phyloP scores from a whole-genome alignment of 352 stramenopile genomes.

The Phytophthora agathidicida region DNA sequence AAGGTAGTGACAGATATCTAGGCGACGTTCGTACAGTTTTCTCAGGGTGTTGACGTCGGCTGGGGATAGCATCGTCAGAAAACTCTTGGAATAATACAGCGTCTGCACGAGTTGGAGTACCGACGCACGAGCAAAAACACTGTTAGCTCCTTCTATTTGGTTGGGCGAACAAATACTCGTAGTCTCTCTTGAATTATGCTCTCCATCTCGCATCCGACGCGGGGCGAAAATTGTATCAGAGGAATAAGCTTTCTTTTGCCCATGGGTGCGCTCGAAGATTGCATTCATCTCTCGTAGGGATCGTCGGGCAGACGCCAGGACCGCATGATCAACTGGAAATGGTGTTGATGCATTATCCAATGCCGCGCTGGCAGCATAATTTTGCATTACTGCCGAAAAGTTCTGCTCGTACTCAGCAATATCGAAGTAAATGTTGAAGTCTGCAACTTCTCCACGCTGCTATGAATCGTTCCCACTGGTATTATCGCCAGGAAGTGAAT shows the following conservation, averaged over 20 bases:
- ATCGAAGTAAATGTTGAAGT: slow-evolving; percentile 50
- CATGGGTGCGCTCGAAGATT: slow-evolving; percentile 21
- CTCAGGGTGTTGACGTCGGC: slow-evolving; percentile 27
- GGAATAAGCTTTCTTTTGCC: slow-evolving; percentile 12
- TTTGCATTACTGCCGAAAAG: slow-evolving; percentile 32
- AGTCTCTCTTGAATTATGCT: neutral
- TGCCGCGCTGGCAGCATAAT: slow-evolving; percentile 22
- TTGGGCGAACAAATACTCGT: neutral
- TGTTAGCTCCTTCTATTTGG: neutral
- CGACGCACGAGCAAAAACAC: slow-evolving; percentile 40
- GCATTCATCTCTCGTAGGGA: slow-evolving; percentile 19
- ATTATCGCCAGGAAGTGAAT: neutral
- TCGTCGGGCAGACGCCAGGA: slow-evolving; percentile 20
- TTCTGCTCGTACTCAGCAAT: slow-evolving; percentile 42
- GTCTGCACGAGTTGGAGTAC: slow-evolving; percentile 53
- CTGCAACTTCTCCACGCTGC: neutral
- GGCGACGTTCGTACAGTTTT: slow-evolving; percentile 33
- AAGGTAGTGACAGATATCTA: neutral
- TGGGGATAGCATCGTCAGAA: slow-evolving; percentile 25
- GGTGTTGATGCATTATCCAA: slow-evolving; percentile 3
- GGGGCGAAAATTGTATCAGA: slow-evolving; percentile 25
- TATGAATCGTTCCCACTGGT: neutral
- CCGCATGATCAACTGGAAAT: slow-evolving; percentile 9
- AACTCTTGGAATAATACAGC: slow-evolving; percentile 33
- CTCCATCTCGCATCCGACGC: neutral